phyloP scores from a whole-genome alignment of 2,329 filamentous ascomycete genomes.

The Phialophora expanda region DNA sequence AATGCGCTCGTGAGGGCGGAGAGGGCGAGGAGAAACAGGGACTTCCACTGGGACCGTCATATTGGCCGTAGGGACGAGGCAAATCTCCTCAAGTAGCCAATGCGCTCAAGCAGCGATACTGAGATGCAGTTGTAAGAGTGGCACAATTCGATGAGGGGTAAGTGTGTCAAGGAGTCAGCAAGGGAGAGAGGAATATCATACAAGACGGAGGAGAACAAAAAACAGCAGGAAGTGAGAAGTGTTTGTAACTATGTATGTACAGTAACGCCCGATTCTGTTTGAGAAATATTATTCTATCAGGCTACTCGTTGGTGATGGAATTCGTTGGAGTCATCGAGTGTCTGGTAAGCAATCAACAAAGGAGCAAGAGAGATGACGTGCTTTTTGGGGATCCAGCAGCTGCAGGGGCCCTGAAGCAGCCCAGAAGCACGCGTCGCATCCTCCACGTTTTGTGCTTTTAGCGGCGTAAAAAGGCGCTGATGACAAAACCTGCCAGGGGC shows the following conservation, averaged over 20 bases:
- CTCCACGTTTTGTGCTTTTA: neutral
- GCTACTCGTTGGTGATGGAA: neutral
- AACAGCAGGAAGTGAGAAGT: neutral
- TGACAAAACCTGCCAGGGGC: conserved; percentile 5
- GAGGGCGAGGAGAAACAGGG: conserved; percentile 35
- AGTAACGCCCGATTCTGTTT: neutral
- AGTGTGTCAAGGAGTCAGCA: too few species aligned
- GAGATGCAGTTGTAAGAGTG: neutral
- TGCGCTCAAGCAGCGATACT: neutral
- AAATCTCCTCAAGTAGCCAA: neutral
- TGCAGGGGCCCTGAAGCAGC: neutral
- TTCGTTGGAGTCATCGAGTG: conserved; percentile 1
- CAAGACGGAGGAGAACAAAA: neutral
- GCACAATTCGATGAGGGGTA: neutral
- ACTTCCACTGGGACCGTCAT: conserved; percentile 25
- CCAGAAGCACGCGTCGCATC: neutral
- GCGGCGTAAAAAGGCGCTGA: neutral
- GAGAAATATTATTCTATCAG: conserved; percentile 6
- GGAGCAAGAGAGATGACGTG: conserved; percentile 10
- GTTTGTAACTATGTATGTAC: neutral
- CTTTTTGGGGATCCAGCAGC: conserved; percentile 1
- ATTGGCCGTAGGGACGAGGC: neutral
- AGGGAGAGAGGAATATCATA: neutral
- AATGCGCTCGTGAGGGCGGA: conserved; percentile 37
- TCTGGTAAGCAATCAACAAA: conserved; percentile 14